Conservation (phyloP, 2,329 filamentous ascomycete species). For the Bipolaris zeicola region DNA sequence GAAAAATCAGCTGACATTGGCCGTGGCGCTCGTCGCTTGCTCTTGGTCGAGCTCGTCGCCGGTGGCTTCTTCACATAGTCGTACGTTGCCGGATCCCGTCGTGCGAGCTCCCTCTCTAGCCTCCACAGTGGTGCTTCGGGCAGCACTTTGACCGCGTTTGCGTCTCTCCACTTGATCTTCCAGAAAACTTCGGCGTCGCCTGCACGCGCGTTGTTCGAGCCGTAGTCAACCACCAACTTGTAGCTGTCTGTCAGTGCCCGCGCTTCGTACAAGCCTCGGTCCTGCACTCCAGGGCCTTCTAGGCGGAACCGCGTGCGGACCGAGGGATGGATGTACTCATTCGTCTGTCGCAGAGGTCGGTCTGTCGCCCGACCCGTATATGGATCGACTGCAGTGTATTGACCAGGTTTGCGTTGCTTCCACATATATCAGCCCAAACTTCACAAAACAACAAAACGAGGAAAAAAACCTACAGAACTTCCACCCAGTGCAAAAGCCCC, state of each 20-base stretch:
- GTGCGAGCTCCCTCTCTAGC: slow-evolving; percentile 51
- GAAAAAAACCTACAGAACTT: slow-evolving; percentile 35
- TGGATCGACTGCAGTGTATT: slow-evolving; percentile 55
- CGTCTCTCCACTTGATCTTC: slow-evolving; percentile 46
- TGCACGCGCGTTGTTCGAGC: slow-evolving; percentile 28
- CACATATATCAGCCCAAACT: slow-evolving; percentile 14
- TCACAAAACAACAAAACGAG: neutral
- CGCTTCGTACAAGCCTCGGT: slow-evolving; percentile 53
- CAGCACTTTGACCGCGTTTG: slow-evolving; percentile 47
- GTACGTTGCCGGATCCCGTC: slow-evolving; percentile 51
- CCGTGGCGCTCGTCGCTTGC: slow-evolving; percentile 20
- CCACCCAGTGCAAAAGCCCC: slow-evolving; percentile 57
- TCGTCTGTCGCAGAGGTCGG: slow-evolving; percentile 54
- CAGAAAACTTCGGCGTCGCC: slow-evolving; percentile 52
- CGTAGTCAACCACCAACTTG: slow-evolving; percentile 54
- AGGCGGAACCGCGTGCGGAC: slow-evolving; percentile 54
- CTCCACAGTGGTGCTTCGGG: slow-evolving; percentile 55
- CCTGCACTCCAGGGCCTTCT: slow-evolving; percentile 54
- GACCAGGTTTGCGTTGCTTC: slow-evolving; percentile 53
- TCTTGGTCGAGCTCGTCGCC: slow-evolving; percentile 26
- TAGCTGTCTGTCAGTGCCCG: slow-evolving; percentile 54
- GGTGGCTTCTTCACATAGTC: slow-evolving; percentile 48
- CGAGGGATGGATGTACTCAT: slow-evolving; percentile 59
- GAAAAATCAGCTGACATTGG: slow-evolving; percentile 26
- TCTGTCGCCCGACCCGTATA: slow-evolving; percentile 49